Conservation (phyloP, 164 flowering plant species). For the Warburgia ugandensis region DNA sequence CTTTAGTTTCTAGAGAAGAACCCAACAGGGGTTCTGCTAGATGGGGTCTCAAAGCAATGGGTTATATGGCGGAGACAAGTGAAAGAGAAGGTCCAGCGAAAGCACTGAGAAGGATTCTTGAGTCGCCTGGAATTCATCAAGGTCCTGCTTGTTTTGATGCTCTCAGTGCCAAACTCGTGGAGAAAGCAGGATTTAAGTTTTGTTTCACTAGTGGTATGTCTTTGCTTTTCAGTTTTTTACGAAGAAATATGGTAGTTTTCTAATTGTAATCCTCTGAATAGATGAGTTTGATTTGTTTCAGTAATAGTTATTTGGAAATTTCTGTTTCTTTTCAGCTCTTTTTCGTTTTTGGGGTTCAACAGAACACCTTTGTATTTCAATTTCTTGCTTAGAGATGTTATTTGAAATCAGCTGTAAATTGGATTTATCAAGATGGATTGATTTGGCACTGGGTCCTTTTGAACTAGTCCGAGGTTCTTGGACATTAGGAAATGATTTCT, state of each 20-base stretch:
- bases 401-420: neutral
- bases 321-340: too few relatives aligned
- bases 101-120: constrained; percentile 57
- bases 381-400: neutral
- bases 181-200: constrained; percentile 64
- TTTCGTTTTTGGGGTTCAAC: too few relatives aligned
- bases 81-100: constrained; percentile 37
- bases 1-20: neutral
- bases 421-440: neutral
- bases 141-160: constrained; percentile 97
- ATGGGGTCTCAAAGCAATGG: constrained; percentile 8
- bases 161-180: constrained; percentile 83
- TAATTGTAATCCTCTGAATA: neutral
- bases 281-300: neutral
- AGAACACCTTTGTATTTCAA: neutral
- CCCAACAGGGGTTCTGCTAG: neutral
- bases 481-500: too few relatives aligned
- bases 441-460: neutral
- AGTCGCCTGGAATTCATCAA: constrained; percentile 67
- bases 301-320: too few relatives aligned
- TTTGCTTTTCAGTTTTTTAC: too few relatives aligned
- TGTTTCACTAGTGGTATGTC: constrained; percentile 79
- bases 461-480: neutral
- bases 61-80: constrained; percentile 4
- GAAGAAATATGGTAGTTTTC: too few relatives aligned